These are phyloP conservation scores for Gossypium gossypioides DNA, from an alignment of 441 rosid genomes.

Conservation along the genomic window DNA sequence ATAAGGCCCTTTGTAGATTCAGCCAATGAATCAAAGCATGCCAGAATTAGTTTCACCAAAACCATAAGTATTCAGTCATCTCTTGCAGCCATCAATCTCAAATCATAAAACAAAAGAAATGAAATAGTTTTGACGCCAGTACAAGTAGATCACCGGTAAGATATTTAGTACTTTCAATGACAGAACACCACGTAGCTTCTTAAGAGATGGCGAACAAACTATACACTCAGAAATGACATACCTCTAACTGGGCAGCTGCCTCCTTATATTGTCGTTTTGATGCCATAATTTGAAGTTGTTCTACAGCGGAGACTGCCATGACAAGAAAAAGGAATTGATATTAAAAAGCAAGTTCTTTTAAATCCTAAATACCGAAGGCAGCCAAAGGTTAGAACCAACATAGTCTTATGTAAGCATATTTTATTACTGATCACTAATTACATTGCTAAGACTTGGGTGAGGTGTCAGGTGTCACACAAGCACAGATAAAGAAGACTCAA, in stretches of 20 bases:
- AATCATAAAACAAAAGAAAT: not conserved
- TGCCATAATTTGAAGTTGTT: slow-evolving; percentile 98
- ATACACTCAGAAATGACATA: slow-evolving; percentile 17
- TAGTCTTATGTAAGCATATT: not conserved
- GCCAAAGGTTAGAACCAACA: not conserved
- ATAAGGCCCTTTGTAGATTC: not conserved
- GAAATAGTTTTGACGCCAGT: not conserved
- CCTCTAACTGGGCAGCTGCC: slow-evolving; percentile 99
- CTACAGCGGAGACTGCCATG: slow-evolving; percentile 90
- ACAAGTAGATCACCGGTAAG: not conserved
- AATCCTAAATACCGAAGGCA: not conserved
- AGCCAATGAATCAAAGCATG: not conserved
- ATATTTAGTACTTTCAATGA: not conserved
- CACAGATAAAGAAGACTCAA: not conserved
- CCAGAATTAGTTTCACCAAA: not conserved
- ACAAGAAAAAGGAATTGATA: slow-evolving; percentile 18
- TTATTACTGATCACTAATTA: not conserved
- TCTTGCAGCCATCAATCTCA: not conserved
- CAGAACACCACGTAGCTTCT: not conserved
- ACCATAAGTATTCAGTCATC: not conserved
- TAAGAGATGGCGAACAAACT: not conserved
- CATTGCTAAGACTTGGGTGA: not conserved
- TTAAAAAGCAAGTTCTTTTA: not conserved
- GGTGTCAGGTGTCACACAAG: not conserved
- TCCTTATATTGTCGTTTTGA: slow-evolving; percentile 96